Percentiles rank a stretch among this genome's conserved stretches.
Evolutionary conservation across 768 basidiomycete species (phyloP).

Genomic region (Imleria badia): DNA sequence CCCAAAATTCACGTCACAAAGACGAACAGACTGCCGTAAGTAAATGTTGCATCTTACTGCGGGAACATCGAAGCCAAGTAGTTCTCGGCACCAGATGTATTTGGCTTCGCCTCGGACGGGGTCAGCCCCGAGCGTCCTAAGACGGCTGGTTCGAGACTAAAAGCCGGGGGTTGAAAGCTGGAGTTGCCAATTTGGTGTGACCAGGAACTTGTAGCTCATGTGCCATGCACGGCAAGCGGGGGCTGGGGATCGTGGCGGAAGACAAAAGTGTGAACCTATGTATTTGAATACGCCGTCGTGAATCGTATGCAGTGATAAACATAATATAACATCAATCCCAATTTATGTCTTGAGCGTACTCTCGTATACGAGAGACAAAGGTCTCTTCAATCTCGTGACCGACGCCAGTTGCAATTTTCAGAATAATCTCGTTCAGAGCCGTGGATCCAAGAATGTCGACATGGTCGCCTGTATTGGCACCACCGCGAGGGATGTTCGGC

Average conservation of each 20-base stretch:
- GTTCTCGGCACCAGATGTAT: too few species aligned
- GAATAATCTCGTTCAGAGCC: conserved; percentile 82
- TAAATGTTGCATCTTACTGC: neutral
- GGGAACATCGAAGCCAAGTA: conserved; percentile 5
- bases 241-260: neutral
- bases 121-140: too few species aligned
- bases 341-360: conserved; percentile 68
- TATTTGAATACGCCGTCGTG: neutral
- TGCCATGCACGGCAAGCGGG: neutral
- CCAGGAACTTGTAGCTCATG: neutral
- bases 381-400: conserved; percentile 68
- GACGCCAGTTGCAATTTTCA: conserved; percentile 85
- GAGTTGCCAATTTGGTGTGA: neutral
- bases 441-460: conserved; percentile 83
- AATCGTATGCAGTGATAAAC: conserved; percentile 3
- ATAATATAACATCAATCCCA: conserved; percentile 59
- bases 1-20: neutral
- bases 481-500: conserved; percentile 75
- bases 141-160: too few species aligned
- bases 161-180: neutral
- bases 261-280: neutral
- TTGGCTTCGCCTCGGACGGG: too few species aligned
- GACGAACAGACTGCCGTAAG: neutral
- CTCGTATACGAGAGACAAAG: conserved; percentile 74
- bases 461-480: conserved; percentile 89